Conservation (phyloP, 768 basidiomycete genomes). For the Leucocoprinus birnbaumii region DNA sequence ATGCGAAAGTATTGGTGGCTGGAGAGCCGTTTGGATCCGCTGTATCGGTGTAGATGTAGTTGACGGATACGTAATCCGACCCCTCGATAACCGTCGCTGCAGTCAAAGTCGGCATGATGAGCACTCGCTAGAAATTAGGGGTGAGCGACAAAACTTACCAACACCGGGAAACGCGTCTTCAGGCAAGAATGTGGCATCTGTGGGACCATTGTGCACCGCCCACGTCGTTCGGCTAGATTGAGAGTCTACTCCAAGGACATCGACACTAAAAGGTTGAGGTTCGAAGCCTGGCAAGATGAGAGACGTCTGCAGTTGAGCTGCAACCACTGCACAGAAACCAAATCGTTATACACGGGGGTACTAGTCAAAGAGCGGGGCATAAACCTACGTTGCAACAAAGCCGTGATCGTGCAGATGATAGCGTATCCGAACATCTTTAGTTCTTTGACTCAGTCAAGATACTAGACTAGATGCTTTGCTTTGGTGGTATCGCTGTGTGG, state of each 20-base stretch:
- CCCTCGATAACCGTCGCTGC: not conserved
- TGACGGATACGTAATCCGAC: not conserved
- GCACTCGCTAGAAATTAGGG: no score
- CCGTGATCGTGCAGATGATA: not conserved
- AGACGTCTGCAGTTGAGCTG: conserved; percentile 21
- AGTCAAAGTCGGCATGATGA: not conserved
- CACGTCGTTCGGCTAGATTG: conserved; percentile 24
- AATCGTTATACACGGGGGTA: no score
- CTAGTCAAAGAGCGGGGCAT: no score
- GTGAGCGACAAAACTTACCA: not conserved
- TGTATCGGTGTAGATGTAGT: not conserved
- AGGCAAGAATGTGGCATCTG: not conserved
- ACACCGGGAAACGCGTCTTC: conserved; percentile 4
- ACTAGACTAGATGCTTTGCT: not conserved
- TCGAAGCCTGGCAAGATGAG: conserved; percentile 25
- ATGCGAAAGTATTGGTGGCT: not conserved
- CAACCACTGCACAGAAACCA: no score
- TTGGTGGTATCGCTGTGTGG: not conserved
- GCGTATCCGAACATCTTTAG: not conserved
- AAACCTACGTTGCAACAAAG: conserved; percentile 1
- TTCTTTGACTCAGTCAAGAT: conserved; percentile 1
- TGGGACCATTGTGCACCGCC: conserved; percentile 15
- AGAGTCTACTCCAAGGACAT: conserved; percentile 22
- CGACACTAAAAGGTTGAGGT: conserved; percentile 25
- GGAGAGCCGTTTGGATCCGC: no score